phyloP scores from a whole-genome alignment of 352 stramenopile genomes.

The Phytophthora sp. region DNA sequence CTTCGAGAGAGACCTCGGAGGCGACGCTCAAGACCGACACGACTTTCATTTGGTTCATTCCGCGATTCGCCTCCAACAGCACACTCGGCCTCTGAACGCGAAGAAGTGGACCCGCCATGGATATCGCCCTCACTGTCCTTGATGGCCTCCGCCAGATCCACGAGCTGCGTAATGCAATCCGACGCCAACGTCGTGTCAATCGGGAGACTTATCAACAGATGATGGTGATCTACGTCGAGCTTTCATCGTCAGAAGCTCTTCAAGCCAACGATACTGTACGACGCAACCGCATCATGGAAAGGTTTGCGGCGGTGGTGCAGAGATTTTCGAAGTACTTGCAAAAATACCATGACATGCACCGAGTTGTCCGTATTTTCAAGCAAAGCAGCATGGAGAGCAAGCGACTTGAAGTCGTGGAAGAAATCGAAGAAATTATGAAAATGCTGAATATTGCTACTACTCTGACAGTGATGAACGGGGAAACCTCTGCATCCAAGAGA shows the following conservation, averaged over 20 bases:
- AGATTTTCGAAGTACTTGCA: slow-evolving; percentile 17
- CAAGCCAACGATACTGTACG: slow-evolving; percentile 7
- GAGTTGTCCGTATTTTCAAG: slow-evolving; percentile 21
- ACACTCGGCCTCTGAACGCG: neutral
- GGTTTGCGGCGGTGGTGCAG: slow-evolving; percentile 3
- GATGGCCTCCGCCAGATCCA: slow-evolving; percentile 11
- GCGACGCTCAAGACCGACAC: too few species aligned
- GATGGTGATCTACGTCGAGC: slow-evolving; percentile 21
- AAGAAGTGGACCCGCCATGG: slow-evolving; percentile 1
- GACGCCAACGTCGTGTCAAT: slow-evolving; percentile 10
- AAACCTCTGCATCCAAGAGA: slow-evolving; percentile 2
- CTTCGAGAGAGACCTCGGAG: too few species aligned
- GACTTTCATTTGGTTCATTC: slow-evolving; percentile 30
- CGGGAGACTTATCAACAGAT: slow-evolving; percentile 14
- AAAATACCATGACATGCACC: slow-evolving; percentile 26
- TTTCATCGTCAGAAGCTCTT: slow-evolving; percentile 14
- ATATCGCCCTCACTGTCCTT: neutral
- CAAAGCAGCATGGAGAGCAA: slow-evolving; percentile 30
- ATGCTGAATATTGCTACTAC: slow-evolving; percentile 30
- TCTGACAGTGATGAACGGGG: slow-evolving; percentile 20
- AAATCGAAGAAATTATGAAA: slow-evolving; percentile 40
- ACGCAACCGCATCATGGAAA: slow-evolving; percentile 8
- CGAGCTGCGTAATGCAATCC: slow-evolving; percentile 11
- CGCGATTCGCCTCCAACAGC: slow-evolving; percentile 4
- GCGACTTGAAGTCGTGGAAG: slow-evolving; percentile 22